Base-by-base conservation (phyloP, 768 basidiomycete genomes). In the Suillus weaverae region DNA sequence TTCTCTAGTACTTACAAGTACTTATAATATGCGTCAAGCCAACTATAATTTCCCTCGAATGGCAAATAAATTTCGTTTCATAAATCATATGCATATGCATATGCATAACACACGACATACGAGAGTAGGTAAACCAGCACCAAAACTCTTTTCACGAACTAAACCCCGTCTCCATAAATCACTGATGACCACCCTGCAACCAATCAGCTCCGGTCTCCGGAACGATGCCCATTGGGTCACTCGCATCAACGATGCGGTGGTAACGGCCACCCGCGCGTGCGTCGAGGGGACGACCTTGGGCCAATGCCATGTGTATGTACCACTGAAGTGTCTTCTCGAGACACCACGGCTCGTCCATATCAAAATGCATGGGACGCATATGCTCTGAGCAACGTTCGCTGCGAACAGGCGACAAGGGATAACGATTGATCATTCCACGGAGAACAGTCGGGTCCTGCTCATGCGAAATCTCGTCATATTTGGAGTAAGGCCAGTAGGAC, bases 231-330 rank as follows among this genome's bases (percentile, higher is more conserved):
- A 51, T 9, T 9, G 64, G 64, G 26, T 59, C 14, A 13, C 18
- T 14, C 10, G 60, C 33, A 3, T 57, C 61, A 5, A 67, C 10
- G 11, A 65, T 36, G 20, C 66, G 64, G 44, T 35, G 64, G 33
- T 62, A 65, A 11, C 22, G 32, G 36, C 50, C 61, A n/a, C 65
- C 56, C 26, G 61, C 64, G 6, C 64, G 54, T 30, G 26, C 66
- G 44, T 67, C 64, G 16, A 67, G 61, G 14, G 66, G 61, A 33
- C 64, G 66, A 43, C 66, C 66, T 13, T 53, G 56, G 8, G 55
- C 61, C 32, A 59, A 13, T 14, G 66, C 66, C 14, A 54, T 35
- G 16, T 54, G 61, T 2, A 57, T 26, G 8, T 41, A 56, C 60
- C 43, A 33, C 22, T 22, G 22, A 22, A 65, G 38, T 18, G 61